Base-by-base conservation (phyloP, 768 basidiomycete genomes). In the Cystofilobasidium ferigula region DNA sequence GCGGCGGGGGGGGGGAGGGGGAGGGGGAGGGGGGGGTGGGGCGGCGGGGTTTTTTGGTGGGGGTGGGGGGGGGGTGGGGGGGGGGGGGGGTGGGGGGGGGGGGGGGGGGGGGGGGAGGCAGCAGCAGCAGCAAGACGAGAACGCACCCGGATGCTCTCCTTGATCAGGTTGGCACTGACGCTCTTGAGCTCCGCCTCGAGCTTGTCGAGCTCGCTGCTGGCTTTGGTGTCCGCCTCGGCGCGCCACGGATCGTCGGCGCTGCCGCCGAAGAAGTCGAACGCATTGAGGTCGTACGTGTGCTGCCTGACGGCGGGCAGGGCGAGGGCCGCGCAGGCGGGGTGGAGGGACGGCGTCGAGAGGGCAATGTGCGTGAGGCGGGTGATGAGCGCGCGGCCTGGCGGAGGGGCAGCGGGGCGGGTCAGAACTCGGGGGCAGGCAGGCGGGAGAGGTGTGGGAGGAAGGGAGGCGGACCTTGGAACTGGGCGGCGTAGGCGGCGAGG, bases 81-180 rank as follows among this genome's bases (percentile, higher is more conserved):
- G n/a, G n/a, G n/a, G n/a, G n/a, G n/a, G n/a, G n/a, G n/a, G n/a
- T n/a, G n/a, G n/a, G n/a, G n/a, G n/a, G n/a, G n/a, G n/a, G n/a
- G 40, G 51, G 32, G 14, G 35, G 43, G 14, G 20, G 34, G 30
- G 22, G 22, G 42, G 4, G 36, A 2, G 28, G 56, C 28, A 18
- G n/a, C 13, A 22, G 35, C 30, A 34, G 47, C 28, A 26, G 1
- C 20, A 79, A n/a, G n/a, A n/a, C n/a, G n/a, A n/a, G n/a, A 81
- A 73, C 79, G 66, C 74, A 94, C 91, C 72, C 94, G 80, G 71
- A 95, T 93, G 80, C 89, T 92, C 81, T 98, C 94, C 77, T 95
- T 98, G 80, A 98, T 95, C 85, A 97, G 86, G 75, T 95, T 98
- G 71, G 88, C 92, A 70, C 85, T 82, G 73, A 97, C 97, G 14